A percentile compares a stretch with the other conserved stretches of the same genome.
Conservation (phyloP, 768 basidiomycete genomes). For the Mycena belliarum region DNA sequence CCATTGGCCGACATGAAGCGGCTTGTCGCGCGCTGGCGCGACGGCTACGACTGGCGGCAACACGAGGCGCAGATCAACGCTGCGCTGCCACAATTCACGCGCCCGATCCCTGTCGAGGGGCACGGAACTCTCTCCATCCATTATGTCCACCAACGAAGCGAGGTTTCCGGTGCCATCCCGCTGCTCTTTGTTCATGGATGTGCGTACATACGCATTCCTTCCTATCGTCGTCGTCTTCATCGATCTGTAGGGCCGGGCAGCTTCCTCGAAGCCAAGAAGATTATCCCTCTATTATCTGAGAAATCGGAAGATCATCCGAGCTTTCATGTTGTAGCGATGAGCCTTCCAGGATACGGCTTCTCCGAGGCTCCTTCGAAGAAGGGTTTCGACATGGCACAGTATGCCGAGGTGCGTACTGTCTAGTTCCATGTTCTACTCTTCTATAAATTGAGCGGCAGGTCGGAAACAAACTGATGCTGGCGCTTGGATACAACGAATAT, state of each 20-base stretch:
- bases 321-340: conserved; percentile 63
- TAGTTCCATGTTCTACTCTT: no score
- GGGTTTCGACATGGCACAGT: conserved; percentile 51
- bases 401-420: conserved; percentile 50
- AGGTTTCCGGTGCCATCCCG: conserved; percentile 46
- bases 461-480: conserved; percentile 37
- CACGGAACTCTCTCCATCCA: conserved; percentile 50
- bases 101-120: conserved; percentile 48
- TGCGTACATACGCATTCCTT: conserved; percentile 18
- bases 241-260: conserved; percentile 59
- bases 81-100: conserved; percentile 56
- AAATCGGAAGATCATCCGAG: conserved; percentile 46
- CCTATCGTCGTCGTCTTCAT: no score
- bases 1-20: conserved; percentile 52
- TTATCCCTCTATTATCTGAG: conserved; percentile 52
- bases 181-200: conserved; percentile 66
- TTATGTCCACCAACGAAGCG: conserved; percentile 57
- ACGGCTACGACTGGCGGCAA: conserved; percentile 58
- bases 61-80: conserved; percentile 52
- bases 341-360: conserved; percentile 64
- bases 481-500: conserved; percentile 38
- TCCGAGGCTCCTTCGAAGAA: conserved; percentile 55
- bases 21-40: conserved; percentile 50
- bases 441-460: background rate
- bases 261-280: conserved; percentile 58